Evolutionary conservation across 805 yeast genomes (phyloP), one percentile per base, ranked within the genome.

Genomic region (Ogataea thermomethanolica): DNA sequence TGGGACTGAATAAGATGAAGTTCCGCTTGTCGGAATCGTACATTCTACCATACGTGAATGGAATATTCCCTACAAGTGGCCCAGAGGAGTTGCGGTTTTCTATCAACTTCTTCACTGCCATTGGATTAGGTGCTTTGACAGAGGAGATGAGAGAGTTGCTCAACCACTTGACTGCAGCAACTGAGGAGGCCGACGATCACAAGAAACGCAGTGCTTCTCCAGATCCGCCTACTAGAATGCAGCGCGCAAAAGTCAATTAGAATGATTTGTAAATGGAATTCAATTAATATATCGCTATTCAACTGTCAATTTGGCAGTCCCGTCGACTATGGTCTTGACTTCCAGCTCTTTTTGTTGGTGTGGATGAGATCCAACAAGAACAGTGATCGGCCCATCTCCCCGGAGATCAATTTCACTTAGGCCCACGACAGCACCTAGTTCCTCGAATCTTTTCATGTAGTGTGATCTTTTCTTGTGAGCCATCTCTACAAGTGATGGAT

Each of bases 101-200:
- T 2, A 88, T 89, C 56, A 91, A 91, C 56, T 91, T 73, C 58
- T 91, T 91, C 61, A 91, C 97, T 0, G 96, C 97, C 1, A 88
- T 91, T 46, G 95, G 95, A 0, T 59, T 91, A 35, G 97, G 97
- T 32, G 71, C 74, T 2, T 58, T 91, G 42, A 90, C 98, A 0
- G 95, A 87, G 27, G 74, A 67, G 1, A 84, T 90, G 95, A 75
- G 98, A 63, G 72, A 67, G 4, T 36, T 31, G 2, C 45, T 60
- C 17, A 39, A 51, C 30, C 41, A 43, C 11, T 29, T 59, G 20
- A 59, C 62, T 17, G 39, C 53, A 3, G 55, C 53, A 11, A 46
- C 46, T 10, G 54, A 50, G 29, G 33, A 17, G 5, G 30, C 13
- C 9, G 35, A 29, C 13, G 28, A 17, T 22, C 28, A 30, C 10